Evolutionary conservation across 2,329 filamentous ascomycete species (phyloP), one percentile per base, ranked within the genome.

Genomic region (Claviceps capensis): DNA sequence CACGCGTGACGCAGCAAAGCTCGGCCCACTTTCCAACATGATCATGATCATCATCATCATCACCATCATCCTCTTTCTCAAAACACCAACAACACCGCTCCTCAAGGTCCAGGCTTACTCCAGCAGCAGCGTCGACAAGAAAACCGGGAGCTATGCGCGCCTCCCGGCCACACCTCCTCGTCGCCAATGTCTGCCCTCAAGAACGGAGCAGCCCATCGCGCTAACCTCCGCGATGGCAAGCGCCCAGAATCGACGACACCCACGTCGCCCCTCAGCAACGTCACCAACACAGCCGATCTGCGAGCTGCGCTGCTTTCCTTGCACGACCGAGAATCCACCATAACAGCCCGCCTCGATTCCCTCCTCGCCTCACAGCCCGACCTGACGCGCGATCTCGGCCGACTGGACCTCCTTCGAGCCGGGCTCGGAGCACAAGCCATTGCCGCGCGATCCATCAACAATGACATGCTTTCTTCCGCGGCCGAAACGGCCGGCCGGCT

Each of bases 391-490:
- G 88, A 96, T 62, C 77, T 98, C 49, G 83, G 83, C 55, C 85
- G 91, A 17, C 78, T 98, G 56, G 93, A 98, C 68, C 76, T 95
- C 34, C 78, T 96, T 51, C 86, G 93, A 58, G 90, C 90, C 43
- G 85, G 90, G 57, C 78, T 97, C 36, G 89, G 89, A 53, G 81
- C 88, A 5, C 93, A 97, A 64, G 86, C 86, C 49, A 85, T 90
- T 62, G 85, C 86, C 48, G 85, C 89, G 14, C 81, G 91, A 56
- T 76, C 83, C 45, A 85, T 98, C 63, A 86, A 87, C 74, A 87
- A 88, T 78, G 85, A 82, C 65, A 95, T 96, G 86, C 83, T 98
- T 54, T 83, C 88, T 42, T 80, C 83, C 44, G 90, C 93, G 34
- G 86, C 93, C 19, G 78, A 84, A 49, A 97, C 90, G 37, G 93